Conservation (phyloP, 2,329 filamentous ascomycete species). For the Claviceps arundinis region DNA sequence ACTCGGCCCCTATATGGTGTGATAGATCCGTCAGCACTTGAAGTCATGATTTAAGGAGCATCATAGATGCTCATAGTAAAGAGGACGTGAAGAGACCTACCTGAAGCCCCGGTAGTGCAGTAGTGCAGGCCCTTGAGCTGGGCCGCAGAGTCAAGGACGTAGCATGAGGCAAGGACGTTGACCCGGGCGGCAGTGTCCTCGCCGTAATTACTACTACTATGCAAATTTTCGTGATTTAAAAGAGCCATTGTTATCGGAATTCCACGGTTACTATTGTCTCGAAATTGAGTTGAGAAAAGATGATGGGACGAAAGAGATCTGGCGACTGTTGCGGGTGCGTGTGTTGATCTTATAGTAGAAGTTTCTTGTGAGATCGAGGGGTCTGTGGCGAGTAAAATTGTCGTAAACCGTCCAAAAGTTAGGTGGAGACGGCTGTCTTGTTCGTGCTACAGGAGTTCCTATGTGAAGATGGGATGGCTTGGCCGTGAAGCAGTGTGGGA, state of each 20-base stretch:
- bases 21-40: slow-evolving; percentile 8
- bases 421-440: neutral
- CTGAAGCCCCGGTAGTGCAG: slow-evolving; percentile 82
- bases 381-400: neutral
- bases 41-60: neutral
- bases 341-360: neutral
- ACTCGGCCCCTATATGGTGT: slow-evolving; percentile 54
- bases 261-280: slow-evolving; percentile 12
- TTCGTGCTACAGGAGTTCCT: neutral
- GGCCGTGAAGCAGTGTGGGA: neutral
- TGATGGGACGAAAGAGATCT: slow-evolving; percentile 5
- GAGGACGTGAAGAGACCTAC: slow-evolving; percentile 27
- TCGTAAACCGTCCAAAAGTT: neutral
- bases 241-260: slow-evolving; percentile 38
- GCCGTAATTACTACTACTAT: slow-evolving; percentile 66
- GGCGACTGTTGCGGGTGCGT: neutral
- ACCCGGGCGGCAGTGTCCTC: slow-evolving; percentile 49
- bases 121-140: slow-evolving; percentile 79
- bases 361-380: neutral
- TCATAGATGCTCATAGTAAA: neutral
- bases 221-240: slow-evolving; percentile 59
- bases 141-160: slow-evolving; percentile 63
- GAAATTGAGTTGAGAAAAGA: slow-evolving; percentile 5
- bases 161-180: slow-evolving; percentile 84
- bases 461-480: neutral